Evolutionary conservation across 2,329 filamentous ascomycete species (phyloP), one percentile per base, ranked within the genome.

Genomic region (Zelopaecilomyces penicillatus): DNA sequence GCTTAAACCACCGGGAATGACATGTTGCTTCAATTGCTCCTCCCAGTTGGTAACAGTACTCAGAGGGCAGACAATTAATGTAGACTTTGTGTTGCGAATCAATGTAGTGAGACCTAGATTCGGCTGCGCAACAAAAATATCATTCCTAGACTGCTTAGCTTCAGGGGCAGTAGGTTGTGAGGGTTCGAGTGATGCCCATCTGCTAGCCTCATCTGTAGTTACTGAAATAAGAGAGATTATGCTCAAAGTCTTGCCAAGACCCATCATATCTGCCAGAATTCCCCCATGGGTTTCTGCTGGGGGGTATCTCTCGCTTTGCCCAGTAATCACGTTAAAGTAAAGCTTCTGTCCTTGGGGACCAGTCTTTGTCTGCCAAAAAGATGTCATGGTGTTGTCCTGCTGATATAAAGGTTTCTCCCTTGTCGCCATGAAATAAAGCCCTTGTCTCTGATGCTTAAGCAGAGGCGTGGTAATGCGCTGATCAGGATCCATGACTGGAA

Each of bases 41-140:
- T 91, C 85, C 93, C 93, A 98, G 57, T 97, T 98, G 28, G 85
- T 83, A 46, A 97, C 82, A 0, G 91, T 93, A 57, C 87, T 95
- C 3, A 96, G 74, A 1, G 93, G 93, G 45, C 86, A 94, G 11
- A 98, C 80, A 12, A 98, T 74, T 30, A 98, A 70, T 0, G 93
- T 97, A 1, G 86, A 81, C 57, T 81, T 85, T 5, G 79, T 80
- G 56, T 96, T 95, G 36, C 70, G 72, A 19, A 67, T 65, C n/a
- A 85, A 59, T 8, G 58, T 65, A 9, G 74, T 77, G 19, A 80
- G 62, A 3, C 65, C 70, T 12, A 80, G 61, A 1, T 63, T 59
- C 19, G 68, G 60, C 19, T 70, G 69, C 30, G 53, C 48, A 37
- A 59, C 48, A 30, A 61, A 39, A 11, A 54, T 47, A 29, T 64